Conservation (phyloP, 441 rosid genomes). For the Pelargonium australe region DNA sequence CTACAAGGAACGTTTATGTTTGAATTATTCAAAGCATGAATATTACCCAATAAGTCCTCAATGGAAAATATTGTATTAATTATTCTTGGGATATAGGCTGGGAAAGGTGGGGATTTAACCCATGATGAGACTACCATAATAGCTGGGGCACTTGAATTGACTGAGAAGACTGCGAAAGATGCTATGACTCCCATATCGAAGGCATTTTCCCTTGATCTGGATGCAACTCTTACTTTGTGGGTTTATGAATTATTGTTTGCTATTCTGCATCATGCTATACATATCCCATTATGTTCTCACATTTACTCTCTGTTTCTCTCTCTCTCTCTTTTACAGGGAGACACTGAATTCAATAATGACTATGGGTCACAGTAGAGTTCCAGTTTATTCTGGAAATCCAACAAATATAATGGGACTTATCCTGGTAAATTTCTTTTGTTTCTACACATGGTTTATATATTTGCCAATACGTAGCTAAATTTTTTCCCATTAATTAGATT, state of each 20-base stretch:
- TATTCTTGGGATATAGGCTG: conserved; percentile 45
- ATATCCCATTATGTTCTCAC: background rate
- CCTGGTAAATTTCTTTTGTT: conserved; percentile 38
- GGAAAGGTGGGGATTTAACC: conserved; percentile 88
- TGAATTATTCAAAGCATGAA: background rate
- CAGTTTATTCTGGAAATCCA: conserved; percentile 68
- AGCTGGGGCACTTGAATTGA: conserved; percentile 87
- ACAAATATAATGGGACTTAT: conserved; percentile 79
- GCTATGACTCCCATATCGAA: conserved; percentile 83
- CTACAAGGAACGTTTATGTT: background rate
- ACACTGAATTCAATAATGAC: conserved; percentile 68
- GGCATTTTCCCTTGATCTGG: conserved; percentile 70
- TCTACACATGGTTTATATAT: background rate
- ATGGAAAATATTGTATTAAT: background rate
- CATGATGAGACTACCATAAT: conserved; percentile 86
- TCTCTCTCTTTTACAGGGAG: conserved; percentile 42
- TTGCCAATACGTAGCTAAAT: background rate
- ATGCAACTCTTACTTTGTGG: conserved; percentile 63
- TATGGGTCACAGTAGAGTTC: conserved; percentile 94
- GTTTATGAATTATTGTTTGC: conserved; percentile 10
- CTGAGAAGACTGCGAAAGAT: conserved; percentile 68
- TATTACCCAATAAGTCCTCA: background rate
- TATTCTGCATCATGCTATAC: background rate
- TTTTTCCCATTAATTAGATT: background rate
- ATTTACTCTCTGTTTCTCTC: conserved; percentile 4